These are phyloP conservation scores for Mucor indicus DNA, from an alignment of 371 early-diverging fungal genomes.

Conservation along the genomic window DNA sequence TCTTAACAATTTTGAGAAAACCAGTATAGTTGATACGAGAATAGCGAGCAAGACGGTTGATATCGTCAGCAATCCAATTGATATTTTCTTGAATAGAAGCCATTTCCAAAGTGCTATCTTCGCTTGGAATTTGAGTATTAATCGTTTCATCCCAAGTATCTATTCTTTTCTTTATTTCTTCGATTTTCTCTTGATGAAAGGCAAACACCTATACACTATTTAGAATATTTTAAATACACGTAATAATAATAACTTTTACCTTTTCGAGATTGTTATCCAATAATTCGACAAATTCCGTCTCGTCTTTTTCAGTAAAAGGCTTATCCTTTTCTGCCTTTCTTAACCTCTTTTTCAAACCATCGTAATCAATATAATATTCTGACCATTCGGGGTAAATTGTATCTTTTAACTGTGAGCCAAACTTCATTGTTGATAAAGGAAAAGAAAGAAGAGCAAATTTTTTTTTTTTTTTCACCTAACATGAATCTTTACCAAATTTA, in stretches of 20 bases:
- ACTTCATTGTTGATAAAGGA: slow-evolving; percentile 91
- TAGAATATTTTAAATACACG: not conserved
- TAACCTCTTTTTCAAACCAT: slow-evolving; percentile 80
- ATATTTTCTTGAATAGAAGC: slow-evolving; percentile 73
- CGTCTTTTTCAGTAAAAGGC: slow-evolving; percentile 66
- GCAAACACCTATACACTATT: slow-evolving; percentile 66
- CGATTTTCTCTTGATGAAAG: slow-evolving; percentile 87
- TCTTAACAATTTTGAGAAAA: slow-evolving; percentile 96
- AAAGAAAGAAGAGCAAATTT: no score
- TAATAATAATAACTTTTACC: slow-evolving; percentile 31
- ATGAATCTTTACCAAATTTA: no score
- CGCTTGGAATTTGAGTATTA: slow-evolving; percentile 43
- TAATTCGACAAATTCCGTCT: slow-evolving; percentile 83
- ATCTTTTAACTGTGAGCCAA: slow-evolving; percentile 83
- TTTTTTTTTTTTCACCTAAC: no score
- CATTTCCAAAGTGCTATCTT: slow-evolving; percentile 50
- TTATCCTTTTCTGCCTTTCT: slow-evolving; percentile 66
- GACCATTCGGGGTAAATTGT: slow-evolving; percentile 86
- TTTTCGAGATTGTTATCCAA: slow-evolving; percentile 91
- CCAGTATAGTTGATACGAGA: slow-evolving; percentile 95
- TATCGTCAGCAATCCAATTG: slow-evolving; percentile 80
- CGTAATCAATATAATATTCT: slow-evolving; percentile 90
- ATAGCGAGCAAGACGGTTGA: slow-evolving; percentile 90
- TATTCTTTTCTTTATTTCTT: slow-evolving; percentile 80
- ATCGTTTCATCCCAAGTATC: slow-evolving; percentile 62